Conservation (phyloP, 768 basidiomycete genomes). For the Collybiopsis luxurians region DNA sequence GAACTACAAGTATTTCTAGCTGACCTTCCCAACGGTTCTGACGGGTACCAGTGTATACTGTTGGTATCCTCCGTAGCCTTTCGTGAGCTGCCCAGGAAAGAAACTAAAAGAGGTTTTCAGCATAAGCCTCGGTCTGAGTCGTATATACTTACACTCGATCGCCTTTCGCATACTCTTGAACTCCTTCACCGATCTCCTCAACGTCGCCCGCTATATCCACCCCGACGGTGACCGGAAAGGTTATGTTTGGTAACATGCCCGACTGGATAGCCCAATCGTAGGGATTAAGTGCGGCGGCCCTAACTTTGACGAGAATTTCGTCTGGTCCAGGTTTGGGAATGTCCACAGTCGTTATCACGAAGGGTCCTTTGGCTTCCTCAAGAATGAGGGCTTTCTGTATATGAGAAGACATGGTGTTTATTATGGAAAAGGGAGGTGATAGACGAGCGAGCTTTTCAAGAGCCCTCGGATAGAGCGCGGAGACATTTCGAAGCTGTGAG, state of each 20-base stretch:
- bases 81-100: constrained; percentile 34
- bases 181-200: constrained; percentile 48
- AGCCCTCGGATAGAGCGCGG: no score
- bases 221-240: constrained; percentile 46
- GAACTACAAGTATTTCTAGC: not conserved
- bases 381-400: not conserved
- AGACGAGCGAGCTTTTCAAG: no score
- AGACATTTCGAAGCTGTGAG: no score
- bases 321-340: not conserved
- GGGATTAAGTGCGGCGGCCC: not conserved
- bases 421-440: no score
- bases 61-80: constrained; percentile 39
- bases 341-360: not conserved
- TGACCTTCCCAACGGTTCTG: constrained; percentile 37
- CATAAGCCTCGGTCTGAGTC: not conserved
- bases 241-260: constrained; percentile 25
- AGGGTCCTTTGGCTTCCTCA: not conserved
- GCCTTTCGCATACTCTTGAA: constrained; percentile 45
- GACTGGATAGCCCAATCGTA: constrained; percentile 29
- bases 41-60: constrained; percentile 40
- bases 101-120: no score
- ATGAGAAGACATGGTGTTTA: not conserved
- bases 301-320: not conserved
- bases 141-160: constrained; percentile 47
- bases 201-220: constrained; percentile 52